A percentile compares a stretch with the other conserved stretches of the same genome.
Evolutionary conservation across 2,329 filamentous ascomycete genomes (phyloP).

Genomic region (Cladorrhinum sp.): DNA sequence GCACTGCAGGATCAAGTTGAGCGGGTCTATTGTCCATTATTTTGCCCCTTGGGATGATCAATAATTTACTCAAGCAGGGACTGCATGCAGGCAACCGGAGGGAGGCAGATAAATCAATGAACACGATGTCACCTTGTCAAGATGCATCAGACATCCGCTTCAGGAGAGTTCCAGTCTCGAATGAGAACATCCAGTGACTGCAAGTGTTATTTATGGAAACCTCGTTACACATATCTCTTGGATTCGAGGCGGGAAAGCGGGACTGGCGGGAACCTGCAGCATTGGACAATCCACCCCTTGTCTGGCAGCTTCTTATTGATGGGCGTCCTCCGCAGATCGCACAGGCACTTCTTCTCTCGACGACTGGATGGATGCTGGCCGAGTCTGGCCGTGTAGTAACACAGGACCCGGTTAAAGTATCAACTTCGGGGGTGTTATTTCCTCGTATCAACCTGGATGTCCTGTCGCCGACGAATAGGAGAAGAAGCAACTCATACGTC

Average conservation of each 20-base stretch:
- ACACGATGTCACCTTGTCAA: not conserved
- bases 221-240: not conserved
- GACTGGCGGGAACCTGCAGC: not conserved
- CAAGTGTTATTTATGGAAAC: not conserved
- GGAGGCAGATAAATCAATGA: too few species aligned
- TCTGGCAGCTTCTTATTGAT: not conserved
- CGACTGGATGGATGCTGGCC: not conserved
- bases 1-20: too few species aligned
- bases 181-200: not conserved
- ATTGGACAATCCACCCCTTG: not conserved
- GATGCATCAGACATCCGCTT: not conserved
- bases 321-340: not conserved
- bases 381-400: not conserved
- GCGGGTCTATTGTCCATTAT: too few species aligned
- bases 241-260: not conserved
- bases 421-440: not conserved
- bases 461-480: not conserved
- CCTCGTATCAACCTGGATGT: too few species aligned
- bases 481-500: not conserved
- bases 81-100: not conserved
- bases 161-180: not conserved
- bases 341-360: not conserved
- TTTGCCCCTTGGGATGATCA: constrained; percentile 16
- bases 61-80: not conserved
- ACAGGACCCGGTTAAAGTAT: not conserved